These are phyloP conservation scores for Gastroboletus turbinatus DNA, from an alignment of 1,284 basidiomycete species.

Conservation along the genomic window DNA sequence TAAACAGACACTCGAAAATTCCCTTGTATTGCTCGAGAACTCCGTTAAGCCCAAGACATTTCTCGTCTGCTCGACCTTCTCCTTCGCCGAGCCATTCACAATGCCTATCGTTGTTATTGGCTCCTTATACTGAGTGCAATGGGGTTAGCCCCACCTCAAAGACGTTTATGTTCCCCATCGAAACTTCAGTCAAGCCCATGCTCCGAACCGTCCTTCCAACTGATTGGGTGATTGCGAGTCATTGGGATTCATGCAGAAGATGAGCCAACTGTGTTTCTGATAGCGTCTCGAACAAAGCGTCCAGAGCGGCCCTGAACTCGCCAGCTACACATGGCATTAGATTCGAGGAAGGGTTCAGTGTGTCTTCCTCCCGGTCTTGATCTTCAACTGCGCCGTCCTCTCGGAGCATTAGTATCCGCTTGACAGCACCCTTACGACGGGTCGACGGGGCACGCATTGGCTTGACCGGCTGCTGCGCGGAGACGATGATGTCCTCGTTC, in stretches of 20 bases:
- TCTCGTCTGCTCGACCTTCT: slow-evolving; percentile 59
- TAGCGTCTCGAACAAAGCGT: slow-evolving; percentile 85
- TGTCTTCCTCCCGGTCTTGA: slow-evolving; percentile 55
- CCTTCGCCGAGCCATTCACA: slow-evolving; percentile 52
- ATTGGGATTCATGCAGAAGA: slow-evolving; percentile 93
- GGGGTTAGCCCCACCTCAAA: slow-evolving; percentile 88
- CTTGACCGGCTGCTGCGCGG: slow-evolving; percentile 89
- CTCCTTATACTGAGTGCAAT: slow-evolving; percentile 73
- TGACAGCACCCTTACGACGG: slow-evolving; percentile 71
- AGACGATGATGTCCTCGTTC: slow-evolving; percentile 92
- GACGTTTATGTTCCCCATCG: slow-evolving; percentile 61
- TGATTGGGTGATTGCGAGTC: slow-evolving; percentile 94
- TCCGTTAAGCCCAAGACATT: slow-evolving; percentile 68
- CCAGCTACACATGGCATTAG: slow-evolving; percentile 78
- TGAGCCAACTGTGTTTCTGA: slow-evolving; percentile 91
- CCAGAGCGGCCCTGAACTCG: slow-evolving; percentile 82
- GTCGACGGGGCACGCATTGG: slow-evolving; percentile 92
- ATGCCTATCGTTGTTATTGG: slow-evolving; percentile 47
- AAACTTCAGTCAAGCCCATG: slow-evolving; percentile 78
- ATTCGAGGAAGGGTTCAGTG: slow-evolving; percentile 29
- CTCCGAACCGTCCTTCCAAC: slow-evolving; percentile 86
- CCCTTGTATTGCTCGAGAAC: slow-evolving; percentile 78
- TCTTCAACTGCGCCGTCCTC: slow-evolving; percentile 51
- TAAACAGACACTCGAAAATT: slow-evolving; percentile 28
- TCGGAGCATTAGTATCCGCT: slow-evolving; percentile 58